These are phyloP conservation scores for Penicillium parvum DNA, from an alignment of 495 filamentous ascomycete species.

Conservation along the genomic window DNA sequence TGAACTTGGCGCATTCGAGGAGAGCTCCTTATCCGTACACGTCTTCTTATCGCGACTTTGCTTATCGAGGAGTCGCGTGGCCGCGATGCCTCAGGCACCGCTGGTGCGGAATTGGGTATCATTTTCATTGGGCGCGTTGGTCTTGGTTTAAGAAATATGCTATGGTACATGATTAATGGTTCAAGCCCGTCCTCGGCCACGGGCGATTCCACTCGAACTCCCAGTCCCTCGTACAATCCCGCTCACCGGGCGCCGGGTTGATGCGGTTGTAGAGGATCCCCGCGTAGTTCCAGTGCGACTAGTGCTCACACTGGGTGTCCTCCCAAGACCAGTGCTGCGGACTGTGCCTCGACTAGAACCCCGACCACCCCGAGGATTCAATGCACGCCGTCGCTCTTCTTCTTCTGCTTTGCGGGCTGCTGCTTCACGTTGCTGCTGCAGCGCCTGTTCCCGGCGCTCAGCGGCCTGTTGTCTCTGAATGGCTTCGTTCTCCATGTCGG, in stretches of 20 bases:
- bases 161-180: conserved; percentile 12
- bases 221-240: conserved; percentile 48
- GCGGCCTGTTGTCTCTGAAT: conserved; percentile 64
- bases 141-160: conserved; percentile 1
- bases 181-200: conserved; percentile 36
- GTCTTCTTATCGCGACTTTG: conserved; percentile 1
- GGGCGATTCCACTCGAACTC: conserved; percentile 28
- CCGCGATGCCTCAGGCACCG: conserved; percentile 17
- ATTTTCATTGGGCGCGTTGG: conserved; percentile 20
- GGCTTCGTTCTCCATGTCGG: conserved; percentile 76
- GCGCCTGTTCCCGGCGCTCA: conserved; percentile 67
- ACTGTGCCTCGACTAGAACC: conserved; percentile 42
- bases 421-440: conserved; percentile 70
- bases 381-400: conserved; percentile 55
- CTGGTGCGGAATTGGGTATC: conserved; percentile 21
- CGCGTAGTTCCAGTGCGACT: conserved; percentile 28
- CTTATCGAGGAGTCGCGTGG: conserved; percentile 20
- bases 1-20: background rate
- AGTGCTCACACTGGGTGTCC: conserved; percentile 37
- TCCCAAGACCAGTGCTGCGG: conserved; percentile 45
- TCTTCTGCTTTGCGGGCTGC: conserved; percentile 66
- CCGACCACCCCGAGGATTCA: conserved; percentile 45
- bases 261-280: conserved; percentile 31
- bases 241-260: conserved; percentile 45
- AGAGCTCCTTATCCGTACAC: conserved; percentile 9